Base-by-base conservation (phyloP, 768 basidiomycete genomes). In the Tremella yokohamensis region DNA sequence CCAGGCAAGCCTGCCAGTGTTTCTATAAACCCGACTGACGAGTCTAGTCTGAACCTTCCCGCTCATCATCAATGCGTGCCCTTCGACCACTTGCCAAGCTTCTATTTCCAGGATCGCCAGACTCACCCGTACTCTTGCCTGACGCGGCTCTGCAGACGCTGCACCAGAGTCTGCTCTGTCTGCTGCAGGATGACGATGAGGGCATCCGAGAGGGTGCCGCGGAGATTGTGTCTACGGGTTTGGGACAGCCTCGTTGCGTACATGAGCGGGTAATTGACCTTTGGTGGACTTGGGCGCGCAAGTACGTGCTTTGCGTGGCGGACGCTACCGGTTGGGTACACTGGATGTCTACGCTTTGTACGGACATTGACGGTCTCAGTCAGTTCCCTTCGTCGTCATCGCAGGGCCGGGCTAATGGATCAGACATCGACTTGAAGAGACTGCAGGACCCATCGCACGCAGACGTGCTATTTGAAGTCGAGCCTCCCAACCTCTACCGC, bases 171-270 rank as follows among this genome's bases (percentile, higher is more conserved):
- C 56, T 70, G 3, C 39, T 65, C 1, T 44, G 65, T 13, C 51
- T 71, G 1, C 40, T 75, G 3, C 64, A 71, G 42, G 74, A 75
- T 47, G 74, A 75, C 52, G 72, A 75, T 49, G 71, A 71, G 20
- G 69, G 68, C 19, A 62, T 75, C 37, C 65, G 72, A 22, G n/a
- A 40, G 11, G 61, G 53, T 3, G 62, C 69, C 1, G 48, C 56
- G 11, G 50, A 44, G 1, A 65, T 75, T 39, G 54, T 75, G 16
- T n/a, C 38, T 12, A 39, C 11, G 20, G 71, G 50, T 7, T 25
- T 67, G 26, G 52, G 53, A 0, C 1, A 40, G 11, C 18, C 44
- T 12, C 50, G 53, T 19, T 19, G 66, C 12, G 58, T 58, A n/a
- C 67, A 65, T 18, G 53, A 53, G 6, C 54, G 53, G 40, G 68